phyloP scores from a whole-genome alignment of 768 basidiomycete species.

The Termitomyces sp. region DNA sequence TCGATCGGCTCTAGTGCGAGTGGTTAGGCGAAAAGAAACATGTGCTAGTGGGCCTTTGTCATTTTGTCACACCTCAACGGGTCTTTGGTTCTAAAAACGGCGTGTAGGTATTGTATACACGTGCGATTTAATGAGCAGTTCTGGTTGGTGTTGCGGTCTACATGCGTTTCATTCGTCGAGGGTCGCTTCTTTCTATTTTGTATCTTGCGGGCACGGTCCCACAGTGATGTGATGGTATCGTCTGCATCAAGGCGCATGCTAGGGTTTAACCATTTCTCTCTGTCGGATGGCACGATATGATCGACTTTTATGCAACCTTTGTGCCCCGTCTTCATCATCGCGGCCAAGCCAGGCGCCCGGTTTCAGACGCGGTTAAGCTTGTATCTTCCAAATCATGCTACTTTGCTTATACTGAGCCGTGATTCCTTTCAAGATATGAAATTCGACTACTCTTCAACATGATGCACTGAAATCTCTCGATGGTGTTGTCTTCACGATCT shows the following conservation, averaged over 20 bases:
- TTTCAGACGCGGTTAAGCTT: not conserved
- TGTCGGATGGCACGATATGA: not conserved
- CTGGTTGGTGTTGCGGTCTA: not conserved
- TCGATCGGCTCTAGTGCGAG: not conserved
- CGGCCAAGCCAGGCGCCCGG: not conserved
- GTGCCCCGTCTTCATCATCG: not conserved
- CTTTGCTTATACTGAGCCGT: not conserved
- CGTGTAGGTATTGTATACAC: not conserved
- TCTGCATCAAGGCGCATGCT: not conserved
- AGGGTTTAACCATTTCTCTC: not conserved
- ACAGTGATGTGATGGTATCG: not conserved
- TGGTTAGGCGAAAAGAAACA: not conserved
- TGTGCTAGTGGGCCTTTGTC: not conserved
- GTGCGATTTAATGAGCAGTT: not conserved
- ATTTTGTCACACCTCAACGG: not conserved
- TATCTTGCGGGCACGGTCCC: not conserved
- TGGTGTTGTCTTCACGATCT: slow-evolving; percentile 6
- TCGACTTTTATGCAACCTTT: not conserved
- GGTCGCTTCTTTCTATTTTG: not conserved
- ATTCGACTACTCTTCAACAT: not conserved
- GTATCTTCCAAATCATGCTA: not conserved
- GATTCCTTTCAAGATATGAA: slow-evolving; percentile 10
- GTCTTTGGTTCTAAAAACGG: not conserved
- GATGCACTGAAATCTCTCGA: slow-evolving; percentile 7
- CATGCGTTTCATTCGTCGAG: not conserved